Base-by-base conservation (phyloP, 1,139 yeast genomes). In the Kluyveromyces sp. region DNA sequence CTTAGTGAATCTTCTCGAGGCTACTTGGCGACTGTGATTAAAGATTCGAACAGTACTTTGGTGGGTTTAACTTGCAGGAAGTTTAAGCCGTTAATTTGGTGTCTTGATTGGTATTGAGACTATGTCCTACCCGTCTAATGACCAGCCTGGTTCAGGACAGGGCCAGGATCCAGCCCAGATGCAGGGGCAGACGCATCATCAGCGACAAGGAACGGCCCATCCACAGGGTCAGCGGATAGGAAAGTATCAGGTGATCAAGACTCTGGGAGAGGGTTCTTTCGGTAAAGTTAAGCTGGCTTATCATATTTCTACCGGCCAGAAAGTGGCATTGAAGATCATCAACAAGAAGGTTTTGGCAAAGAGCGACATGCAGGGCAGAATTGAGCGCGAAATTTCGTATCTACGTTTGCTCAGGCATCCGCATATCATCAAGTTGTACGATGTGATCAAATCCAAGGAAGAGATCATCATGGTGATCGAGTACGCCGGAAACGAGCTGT, bases 391-490 rank as follows among this genome's bases (percentile, higher is more conserved):
- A 64, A 92, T 92, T 48, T 83, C 95, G 7, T 92, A 92, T 63
- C 73, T 92, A 53, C 71, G 97, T 46, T 71, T 92, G 48, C 73
- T 92, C 50, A 78, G 97, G 66, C 98, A 92, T 64, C 98, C 97
- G 3, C 98, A 92, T 64, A 92, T 92, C 63, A 92, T 92, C 69
- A 92, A 92, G 66, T 73, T 92, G 48, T 92, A 89, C 67, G 98
- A 92, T 65, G 98, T 92, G 43, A 92, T 92, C 63, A 92, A 92
- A 65, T 83, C 95, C 33, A 87, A 87, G 57, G 96, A 92, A 56
- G 98, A 92, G 58, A 92, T 92, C 55, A 86, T 92, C 58, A 92
- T 92, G 97, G 97, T 94, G 30, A 89, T 92, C 59, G 98, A 92
- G 65, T 92, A 77, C 63, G 98, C 98, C 1, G 96, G 96, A 7